phyloP scores from a whole-genome alignment of 1,284 basidiomycete species.

The Austropuccinia psidii region DNA sequence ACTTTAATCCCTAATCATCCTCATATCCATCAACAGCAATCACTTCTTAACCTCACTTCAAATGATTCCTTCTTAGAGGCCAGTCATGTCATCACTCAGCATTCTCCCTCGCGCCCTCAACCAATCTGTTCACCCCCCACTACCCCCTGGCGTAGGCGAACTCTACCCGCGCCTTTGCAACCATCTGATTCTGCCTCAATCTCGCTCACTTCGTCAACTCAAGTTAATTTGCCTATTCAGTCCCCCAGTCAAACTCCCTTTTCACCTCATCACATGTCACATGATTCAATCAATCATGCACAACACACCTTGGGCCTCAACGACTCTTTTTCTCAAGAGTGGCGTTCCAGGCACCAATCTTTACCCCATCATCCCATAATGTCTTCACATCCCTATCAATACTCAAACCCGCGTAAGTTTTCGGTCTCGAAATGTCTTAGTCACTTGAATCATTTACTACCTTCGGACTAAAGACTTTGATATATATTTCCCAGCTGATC shows the following conservation, averaged over 20 bases:
- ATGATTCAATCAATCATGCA: background rate
- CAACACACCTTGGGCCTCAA: background rate
- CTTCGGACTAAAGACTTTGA: too few species aligned
- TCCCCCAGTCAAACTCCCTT: background rate
- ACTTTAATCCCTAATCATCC: background rate
- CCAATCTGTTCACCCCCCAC: conserved; percentile 30
- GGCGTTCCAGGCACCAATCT: conserved; percentile 29
- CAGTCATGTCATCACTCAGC: background rate
- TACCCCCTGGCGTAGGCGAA: conserved; percentile 25
- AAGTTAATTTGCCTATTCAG: background rate
- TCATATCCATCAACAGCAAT: conserved; percentile 1
- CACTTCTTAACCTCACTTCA: background rate
- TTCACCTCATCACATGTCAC: background rate
- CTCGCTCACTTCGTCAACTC: background rate
- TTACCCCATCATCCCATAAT: conserved; percentile 13
- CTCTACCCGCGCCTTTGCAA: background rate
- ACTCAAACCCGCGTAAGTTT: too few species aligned
- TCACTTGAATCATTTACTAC: too few species aligned
- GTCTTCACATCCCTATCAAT: conserved; percentile 2
- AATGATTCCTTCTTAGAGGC: background rate
- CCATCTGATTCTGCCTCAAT: conserved; percentile 8
- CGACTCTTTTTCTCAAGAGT: background rate
- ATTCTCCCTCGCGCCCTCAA: background rate
- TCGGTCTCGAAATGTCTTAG: too few species aligned
- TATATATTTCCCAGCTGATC: too few species aligned